These are phyloP conservation scores for Colletotrichum liaoningense DNA, from an alignment of 2,329 filamentous ascomycete species.

Conservation along the genomic window DNA sequence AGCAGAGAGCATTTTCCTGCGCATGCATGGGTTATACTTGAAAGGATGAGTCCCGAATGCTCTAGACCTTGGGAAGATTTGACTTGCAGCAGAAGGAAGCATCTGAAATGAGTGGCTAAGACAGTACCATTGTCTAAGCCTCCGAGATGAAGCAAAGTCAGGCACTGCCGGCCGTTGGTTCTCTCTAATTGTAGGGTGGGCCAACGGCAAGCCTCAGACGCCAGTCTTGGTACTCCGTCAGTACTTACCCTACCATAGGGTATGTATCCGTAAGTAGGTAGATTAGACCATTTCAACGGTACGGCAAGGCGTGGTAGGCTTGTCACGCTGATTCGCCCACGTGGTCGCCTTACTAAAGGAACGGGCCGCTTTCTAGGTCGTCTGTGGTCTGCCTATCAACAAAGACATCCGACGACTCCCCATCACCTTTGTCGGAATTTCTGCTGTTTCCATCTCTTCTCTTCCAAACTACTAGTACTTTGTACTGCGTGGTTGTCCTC, in stretches of 20 bases:
- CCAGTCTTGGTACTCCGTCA: not conserved
- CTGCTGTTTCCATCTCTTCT: not conserved
- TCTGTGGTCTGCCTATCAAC: not conserved
- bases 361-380: slow-evolving; percentile 29
- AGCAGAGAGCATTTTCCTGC: not conserved
- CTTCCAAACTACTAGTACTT: not conserved
- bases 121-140: not conserved
- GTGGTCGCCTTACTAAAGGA: slow-evolving; percentile 25
- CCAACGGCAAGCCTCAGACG: slow-evolving; percentile 21
- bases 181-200: not conserved
- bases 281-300: not conserved
- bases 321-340: slow-evolving; percentile 26
- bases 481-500: not conserved
- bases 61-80: not conserved
- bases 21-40: not conserved
- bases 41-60: not conserved
- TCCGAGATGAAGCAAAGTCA: not conserved
- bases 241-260: too few species aligned
- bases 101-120: not conserved
- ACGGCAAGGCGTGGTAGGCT: slow-evolving; percentile 17
- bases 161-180: not conserved
- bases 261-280: too few species aligned
- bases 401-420: slow-evolving; percentile 24
- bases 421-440: not conserved
- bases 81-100: not conserved